Base-by-base conservation (phyloP, 768 basidiomycete genomes). In the Naganishia friedmannii region DNA sequence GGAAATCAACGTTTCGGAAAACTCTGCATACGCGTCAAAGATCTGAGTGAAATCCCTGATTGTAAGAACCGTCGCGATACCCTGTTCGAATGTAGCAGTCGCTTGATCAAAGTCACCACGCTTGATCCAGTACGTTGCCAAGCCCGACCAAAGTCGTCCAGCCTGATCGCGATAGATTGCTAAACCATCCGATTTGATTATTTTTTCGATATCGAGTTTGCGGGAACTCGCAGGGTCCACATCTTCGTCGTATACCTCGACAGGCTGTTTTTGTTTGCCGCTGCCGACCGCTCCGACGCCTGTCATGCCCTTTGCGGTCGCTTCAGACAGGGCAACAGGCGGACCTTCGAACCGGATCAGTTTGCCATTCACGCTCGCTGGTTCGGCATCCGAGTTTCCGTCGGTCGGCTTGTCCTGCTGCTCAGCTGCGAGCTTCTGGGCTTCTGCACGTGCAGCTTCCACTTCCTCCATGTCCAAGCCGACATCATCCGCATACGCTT, bases 121-220 rank as follows among this genome's bases (percentile, higher is more conserved):
- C 82, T 96, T 96, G 80, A 94, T 94, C 95, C 95, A 99, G 78
- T 95, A 98, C 0, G 94, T 97, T 0, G 94, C 94, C 32, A 98
- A 82, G 0, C 95, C 96, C 6, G 92, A 90, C 95, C 94, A 99
- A 32, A 99, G 82, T 60, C 92, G 87, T 13, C 96, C 96, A 1
- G 94, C 92, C 82, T 99, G 96, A 79, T 99, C 96, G 78, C 92
- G 93, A 82, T 97, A 98, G 21, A 94, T 84, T 1, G 84, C 85
- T 29, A 99, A 84, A 19, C 96, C 96, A 74, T 98, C 93, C 72
- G 88, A 87, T 32, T 86, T 86, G 48, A 99, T 86, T 70, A 99
- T 89, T 45, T 84, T 83, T 76, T 95, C 94, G 69, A 99, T 88
- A 76, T 98, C 91, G 68, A 98, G 85, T 77, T 86, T 89, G 28